Percentiles rank a stretch among this genome's conserved stretches.
phyloP scores from a whole-genome alignment of 2,329 filamentous ascomycete genomes.

The Fusarium marasasianum region DNA sequence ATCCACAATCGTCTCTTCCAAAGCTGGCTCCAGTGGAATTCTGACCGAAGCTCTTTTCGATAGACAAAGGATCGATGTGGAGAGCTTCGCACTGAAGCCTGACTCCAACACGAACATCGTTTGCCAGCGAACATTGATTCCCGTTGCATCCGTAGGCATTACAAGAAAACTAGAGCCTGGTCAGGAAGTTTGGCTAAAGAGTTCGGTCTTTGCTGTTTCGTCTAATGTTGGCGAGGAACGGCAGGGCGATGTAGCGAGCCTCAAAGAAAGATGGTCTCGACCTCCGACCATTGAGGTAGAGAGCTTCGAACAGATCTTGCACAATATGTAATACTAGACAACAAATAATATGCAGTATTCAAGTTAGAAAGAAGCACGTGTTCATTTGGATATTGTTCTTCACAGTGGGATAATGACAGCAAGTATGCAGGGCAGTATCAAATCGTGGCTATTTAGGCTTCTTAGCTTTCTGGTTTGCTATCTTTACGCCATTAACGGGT shows the following conservation, averaged over 20 bases:
- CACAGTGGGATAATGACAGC: background rate
- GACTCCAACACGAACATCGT: slow-evolving; percentile 34
- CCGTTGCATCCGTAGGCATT: background rate
- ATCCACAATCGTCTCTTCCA: slow-evolving; percentile 11
- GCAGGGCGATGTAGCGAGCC: fast-evolving
- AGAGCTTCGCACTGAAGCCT: slow-evolving; percentile 21
- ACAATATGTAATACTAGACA: background rate
- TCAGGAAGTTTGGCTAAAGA: slow-evolving; percentile 5
- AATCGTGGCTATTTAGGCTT: background rate
- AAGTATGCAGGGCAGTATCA: background rate
- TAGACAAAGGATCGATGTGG: background rate
- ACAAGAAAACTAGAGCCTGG: background rate
- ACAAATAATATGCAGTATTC: fast-evolving
- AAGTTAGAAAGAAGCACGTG: background rate
- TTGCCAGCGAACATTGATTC: slow-evolving; percentile 29
- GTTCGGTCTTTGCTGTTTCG: slow-evolving; percentile 18
- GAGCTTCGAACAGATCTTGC: background rate
- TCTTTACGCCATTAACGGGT: background rate
- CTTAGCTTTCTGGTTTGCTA: background rate
- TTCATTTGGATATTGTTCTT: background rate
- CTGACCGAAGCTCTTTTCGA: background rate
- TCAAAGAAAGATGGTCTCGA: slow-evolving; percentile 14
- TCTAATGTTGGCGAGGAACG: background rate
- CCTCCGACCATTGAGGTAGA: background rate
- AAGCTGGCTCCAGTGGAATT: slow-evolving; percentile 23